Conservation (phyloP, 2,329 filamentous ascomycete species). For the Monilinia vaccinii-corymbosi region DNA sequence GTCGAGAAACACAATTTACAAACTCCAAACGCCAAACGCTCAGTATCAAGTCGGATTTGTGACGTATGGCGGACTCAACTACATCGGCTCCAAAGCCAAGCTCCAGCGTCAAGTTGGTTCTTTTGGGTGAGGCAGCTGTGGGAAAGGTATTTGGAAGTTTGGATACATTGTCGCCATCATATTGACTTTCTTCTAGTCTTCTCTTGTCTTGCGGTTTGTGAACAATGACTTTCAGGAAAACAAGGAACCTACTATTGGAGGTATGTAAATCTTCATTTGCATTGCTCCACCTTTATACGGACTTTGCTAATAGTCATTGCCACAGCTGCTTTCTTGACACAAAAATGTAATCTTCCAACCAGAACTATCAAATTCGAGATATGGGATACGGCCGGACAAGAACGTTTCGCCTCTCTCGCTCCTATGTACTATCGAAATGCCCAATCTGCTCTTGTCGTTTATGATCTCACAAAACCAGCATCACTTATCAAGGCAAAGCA, state of each 20-base stretch:
- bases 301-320: neutral
- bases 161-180: neutral
- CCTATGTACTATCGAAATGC: conserved; percentile 99
- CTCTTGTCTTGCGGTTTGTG: conserved; percentile 93
- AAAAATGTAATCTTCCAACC: conserved; percentile 94
- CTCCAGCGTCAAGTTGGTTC: conserved; percentile 98
- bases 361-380: conserved; percentile 92
- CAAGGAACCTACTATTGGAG: conserved; percentile 98
- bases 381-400: conserved; percentile 97
- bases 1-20: neutral
- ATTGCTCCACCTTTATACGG: neutral
- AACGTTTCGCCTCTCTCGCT: conserved; percentile 90
- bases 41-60: neutral
- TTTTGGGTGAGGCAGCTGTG: conserved; percentile 93
- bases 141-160: conserved; percentile 66
- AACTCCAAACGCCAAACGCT: neutral
- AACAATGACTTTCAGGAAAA: conserved; percentile 99
- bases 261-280: conserved; percentile 39
- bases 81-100: conserved; percentile 83
- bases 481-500: conserved; percentile 96
- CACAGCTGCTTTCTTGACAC: conserved; percentile 88
- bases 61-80: conserved; percentile 61
- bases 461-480: conserved; percentile 94
- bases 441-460: conserved; percentile 93
- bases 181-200: conserved; percentile 54